These are phyloP conservation scores for Murraya paniculata DNA, from an alignment of 345 rosid species.

Conservation along the genomic window DNA sequence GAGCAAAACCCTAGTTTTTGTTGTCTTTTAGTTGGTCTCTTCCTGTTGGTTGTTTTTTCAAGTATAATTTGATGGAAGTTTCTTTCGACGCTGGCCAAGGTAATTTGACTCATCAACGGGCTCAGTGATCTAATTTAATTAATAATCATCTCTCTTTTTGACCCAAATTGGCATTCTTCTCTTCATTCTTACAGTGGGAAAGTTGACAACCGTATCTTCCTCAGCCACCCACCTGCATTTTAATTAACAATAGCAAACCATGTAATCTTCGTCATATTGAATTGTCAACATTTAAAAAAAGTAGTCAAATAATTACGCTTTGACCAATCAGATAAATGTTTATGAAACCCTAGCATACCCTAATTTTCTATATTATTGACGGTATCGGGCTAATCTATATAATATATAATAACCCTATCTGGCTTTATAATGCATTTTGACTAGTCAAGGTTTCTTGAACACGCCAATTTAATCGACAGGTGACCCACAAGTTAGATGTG, in stretches of 20 bases:
- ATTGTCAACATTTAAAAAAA: background rate
- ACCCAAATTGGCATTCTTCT: constrained; percentile 87
- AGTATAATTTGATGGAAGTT: background rate
- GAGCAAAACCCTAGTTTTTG: background rate
- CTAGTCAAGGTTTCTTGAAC: constrained; percentile 12
- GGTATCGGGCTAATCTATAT: background rate
- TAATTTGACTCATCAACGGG: background rate
- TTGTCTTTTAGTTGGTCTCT: background rate
- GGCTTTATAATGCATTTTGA: background rate
- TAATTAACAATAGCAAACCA: background rate
- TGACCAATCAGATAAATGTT: background rate
- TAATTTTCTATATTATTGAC: background rate
- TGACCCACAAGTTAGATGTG: background rate
- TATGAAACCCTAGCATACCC: background rate
- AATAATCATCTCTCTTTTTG: constrained; percentile 39
- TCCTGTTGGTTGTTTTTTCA: background rate
- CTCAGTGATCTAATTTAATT: background rate
- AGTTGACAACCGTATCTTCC: constrained; percentile 75
- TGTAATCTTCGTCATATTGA: background rate
- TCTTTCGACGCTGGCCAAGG: background rate
- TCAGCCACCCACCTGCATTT: constrained; percentile 80
- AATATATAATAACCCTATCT: background rate
- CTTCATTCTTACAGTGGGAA: constrained; percentile 93
- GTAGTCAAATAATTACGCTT: background rate
- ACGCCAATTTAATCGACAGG: background rate